A percentile compares a stretch with the other conserved stretches of the same genome.
phyloP scores from a whole-genome alignment of 176 grass and related monocot species.

The Themeda triandra region DNA sequence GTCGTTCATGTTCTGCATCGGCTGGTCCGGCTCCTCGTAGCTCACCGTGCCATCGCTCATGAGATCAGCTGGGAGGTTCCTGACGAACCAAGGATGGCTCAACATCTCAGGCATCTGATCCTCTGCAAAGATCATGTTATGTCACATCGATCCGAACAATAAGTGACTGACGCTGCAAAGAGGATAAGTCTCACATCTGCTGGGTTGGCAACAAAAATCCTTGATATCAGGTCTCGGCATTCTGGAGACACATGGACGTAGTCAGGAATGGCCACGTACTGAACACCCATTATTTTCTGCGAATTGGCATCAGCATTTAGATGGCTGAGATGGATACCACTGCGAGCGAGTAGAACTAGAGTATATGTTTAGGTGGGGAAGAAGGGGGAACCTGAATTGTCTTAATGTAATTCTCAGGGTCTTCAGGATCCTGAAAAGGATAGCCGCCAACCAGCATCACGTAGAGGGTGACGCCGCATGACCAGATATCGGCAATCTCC shows the following conservation, averaged over 20 bases:
- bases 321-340: background rate
- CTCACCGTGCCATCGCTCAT: too few species aligned
- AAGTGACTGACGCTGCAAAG: too few species aligned
- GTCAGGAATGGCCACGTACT: slow-evolving; percentile 54
- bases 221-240: slow-evolving; percentile 14
- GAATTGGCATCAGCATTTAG: slow-evolving; percentile 11
- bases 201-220: too few species aligned
- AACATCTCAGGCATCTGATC: too few species aligned
- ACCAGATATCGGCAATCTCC: slow-evolving; percentile 77
- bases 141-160: too few species aligned
- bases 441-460: slow-evolving; percentile 85
- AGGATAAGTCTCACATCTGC: too few species aligned
- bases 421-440: slow-evolving; percentile 72
- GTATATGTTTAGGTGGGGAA: background rate
- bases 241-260: slow-evolving; percentile 53
- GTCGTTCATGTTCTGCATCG: too few species aligned
- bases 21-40: too few species aligned
- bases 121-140: too few species aligned
- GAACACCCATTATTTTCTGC: slow-evolving; percentile 66
- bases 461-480: slow-evolving; percentile 81
- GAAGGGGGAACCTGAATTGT: slow-evolving; percentile 49
- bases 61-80: too few species aligned
- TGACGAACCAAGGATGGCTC: too few species aligned
- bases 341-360: background rate
- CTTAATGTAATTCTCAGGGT: slow-evolving; percentile 61